These are phyloP conservation scores for Aspergillus melleus DNA, from an alignment of 2,329 filamentous ascomycete genomes.

Conservation along the genomic window DNA sequence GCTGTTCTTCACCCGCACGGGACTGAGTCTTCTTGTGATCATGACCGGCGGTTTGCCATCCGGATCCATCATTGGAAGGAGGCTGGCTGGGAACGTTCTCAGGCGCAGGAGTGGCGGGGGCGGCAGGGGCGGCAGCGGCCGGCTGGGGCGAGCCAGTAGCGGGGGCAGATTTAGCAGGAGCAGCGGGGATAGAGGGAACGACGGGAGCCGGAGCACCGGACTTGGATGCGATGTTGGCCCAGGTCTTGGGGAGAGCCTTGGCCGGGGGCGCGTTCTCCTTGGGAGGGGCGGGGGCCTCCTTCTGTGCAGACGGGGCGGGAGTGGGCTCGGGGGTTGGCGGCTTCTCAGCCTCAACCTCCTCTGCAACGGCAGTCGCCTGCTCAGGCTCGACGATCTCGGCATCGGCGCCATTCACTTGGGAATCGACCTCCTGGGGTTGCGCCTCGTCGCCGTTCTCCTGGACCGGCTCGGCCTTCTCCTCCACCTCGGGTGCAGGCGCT, in stretches of 20 bases:
- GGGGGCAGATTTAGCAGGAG: conserved; percentile 36
- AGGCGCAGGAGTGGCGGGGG: conserved; percentile 41
- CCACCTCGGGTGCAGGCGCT: conserved; percentile 56
- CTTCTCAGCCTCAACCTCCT: conserved; percentile 57
- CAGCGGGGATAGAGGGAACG: conserved; percentile 36
- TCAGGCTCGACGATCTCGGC: conserved; percentile 23
- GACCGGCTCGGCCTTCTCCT: conserved; percentile 73
- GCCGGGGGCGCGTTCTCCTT: conserved; percentile 46
- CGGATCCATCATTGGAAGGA: conserved; percentile 63
- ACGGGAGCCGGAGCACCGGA: conserved; percentile 41
- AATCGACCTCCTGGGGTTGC: conserved; percentile 28
- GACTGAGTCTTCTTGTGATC: conserved; percentile 82
- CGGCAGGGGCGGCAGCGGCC: conserved; percentile 34
- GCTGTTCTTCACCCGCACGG: conserved; percentile 69
- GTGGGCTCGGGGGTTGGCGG: conserved; percentile 64
- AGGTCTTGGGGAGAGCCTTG: conserved; percentile 61
- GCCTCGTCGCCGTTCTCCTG: conserved; percentile 48
- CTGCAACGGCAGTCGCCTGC: conserved; percentile 35
- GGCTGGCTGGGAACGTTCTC: conserved; percentile 72
- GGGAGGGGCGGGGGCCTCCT: conserved; percentile 52
- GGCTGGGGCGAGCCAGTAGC: conserved; percentile 34
- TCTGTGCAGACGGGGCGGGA: conserved; percentile 50
- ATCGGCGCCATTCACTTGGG: conserved; percentile 38
- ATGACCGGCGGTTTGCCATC: conserved; percentile 84
- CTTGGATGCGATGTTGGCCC: conserved; percentile 61